Evolutionary conservation across 306 rosid genomes (phyloP), one percentile per base, ranked within the genome.

Genomic region (Heteromeles arbutifolia): DNA sequence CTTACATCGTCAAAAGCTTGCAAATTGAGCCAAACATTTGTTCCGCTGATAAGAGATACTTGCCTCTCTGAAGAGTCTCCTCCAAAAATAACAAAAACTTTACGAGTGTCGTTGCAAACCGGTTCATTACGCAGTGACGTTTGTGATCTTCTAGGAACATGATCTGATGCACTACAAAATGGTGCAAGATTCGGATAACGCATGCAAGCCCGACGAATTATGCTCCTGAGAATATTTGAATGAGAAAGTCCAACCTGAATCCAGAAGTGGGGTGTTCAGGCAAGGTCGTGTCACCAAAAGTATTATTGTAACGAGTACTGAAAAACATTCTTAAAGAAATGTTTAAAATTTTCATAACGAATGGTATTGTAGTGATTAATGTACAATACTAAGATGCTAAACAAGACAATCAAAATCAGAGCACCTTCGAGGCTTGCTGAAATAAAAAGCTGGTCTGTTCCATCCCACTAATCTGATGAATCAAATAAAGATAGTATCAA

Each of bases 1-100:
- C 98, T 90, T 87, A 94, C 98, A 79, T 94, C 98, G 77, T 84
- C 76, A 84, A 90, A 94, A 69, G 88, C 87, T 87, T 85, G 97
- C 93, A 94, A 85, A 79, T 94, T 94, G 80, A 94, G 98, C 97
- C 98, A 94, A 32, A 94, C 96, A 84, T 94, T 91, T 87, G 97
- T 94, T 78, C 96, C 98, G 45, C 98, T 92, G 96, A 94, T 94
- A 74, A 94, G 98, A 73, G 98, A 94, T 75, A 94, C 98, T 88
- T 94, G 98, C 65, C 98, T 93, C 87, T 94, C 97, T 68, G 98
- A 94, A 48, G 97, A 90, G 83, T 90, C 85, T 68, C 98, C 98
- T 78, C 98, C 97, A 85, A 94, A 92, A 82, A 94, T 85, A 82
- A 94, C 95, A 87, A 88, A 92, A 80, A 88, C 97, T 81, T 94